Base-by-base conservation (phyloP, 1,284 basidiomycete species). In the Volvariella surrecta region DNA sequence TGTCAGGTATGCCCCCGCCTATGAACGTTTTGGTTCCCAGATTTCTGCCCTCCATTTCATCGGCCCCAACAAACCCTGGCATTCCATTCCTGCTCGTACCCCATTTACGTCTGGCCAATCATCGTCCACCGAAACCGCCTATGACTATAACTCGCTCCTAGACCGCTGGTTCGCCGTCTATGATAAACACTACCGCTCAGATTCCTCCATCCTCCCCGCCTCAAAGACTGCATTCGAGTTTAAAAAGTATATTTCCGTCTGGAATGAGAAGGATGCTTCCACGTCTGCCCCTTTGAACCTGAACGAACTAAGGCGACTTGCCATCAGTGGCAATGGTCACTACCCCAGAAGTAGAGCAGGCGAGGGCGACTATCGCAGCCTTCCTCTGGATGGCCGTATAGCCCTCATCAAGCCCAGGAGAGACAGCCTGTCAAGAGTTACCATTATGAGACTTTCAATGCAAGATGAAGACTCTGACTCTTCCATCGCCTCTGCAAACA, bases 31-130 rank as follows among this genome's bases (percentile, higher is more conserved):
- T 58, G 93, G 93, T 8, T 78, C 84, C 40, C 75, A 85, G 51
- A 95, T 97, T 62, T 83, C 82, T 45, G 82, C 83, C 42, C 80
- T 97, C 42, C 95, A 99, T 63, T 98, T 98, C 57, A 97, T 98
- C 53, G 95, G 95, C 2, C 73, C 79, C 13, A 77, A 88, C 61
- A 99, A 99, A 64, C 95, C 95, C 8, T 99, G 95, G 95, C 72
- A 75, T 34, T 74, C 76, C 16, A 70, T 91, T 40, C 61, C 75
- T 30, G 77, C 70, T 59, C 81, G 88, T 28, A 70, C 79, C 3
- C 76, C 85, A 15, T 73, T 72, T 48, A 60, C 64, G 46, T 59
- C 56, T 50, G 53, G 42, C 44, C 52, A 57, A 42, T 48, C 56
- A 35, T 48, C 52, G 48, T 51, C 50, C 48, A 60, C 56, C 38